Evolutionary conservation across 768 basidiomycete species (phyloP).

Genomic region (Russula vinacea): DNA sequence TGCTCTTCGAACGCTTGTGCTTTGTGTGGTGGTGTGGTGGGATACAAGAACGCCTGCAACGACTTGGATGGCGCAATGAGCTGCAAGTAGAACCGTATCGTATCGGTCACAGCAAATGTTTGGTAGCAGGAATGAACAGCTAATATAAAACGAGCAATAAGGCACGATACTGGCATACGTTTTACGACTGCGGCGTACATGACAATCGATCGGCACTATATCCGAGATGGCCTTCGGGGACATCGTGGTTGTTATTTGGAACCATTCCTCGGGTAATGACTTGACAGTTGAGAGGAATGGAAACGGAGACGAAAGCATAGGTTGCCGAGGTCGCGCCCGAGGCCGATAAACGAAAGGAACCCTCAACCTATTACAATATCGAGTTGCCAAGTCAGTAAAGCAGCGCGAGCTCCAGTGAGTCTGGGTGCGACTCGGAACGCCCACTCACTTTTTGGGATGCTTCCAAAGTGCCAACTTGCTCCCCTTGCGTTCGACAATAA

Average conservation of each 20-base stretch:
- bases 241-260: conserved; percentile 46
- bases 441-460: conserved; percentile 45
- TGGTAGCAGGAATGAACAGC: conserved; percentile 59
- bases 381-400: too few relatives aligned
- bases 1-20: conserved; percentile 29
- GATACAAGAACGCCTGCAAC: conserved; percentile 46
- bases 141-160: conserved; percentile 31
- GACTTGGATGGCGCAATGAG: conserved; percentile 48
- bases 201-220: conserved; percentile 46
- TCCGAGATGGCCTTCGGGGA: conserved; percentile 32
- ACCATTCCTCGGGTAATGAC: conserved; percentile 64
- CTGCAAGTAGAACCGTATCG: conserved; percentile 65
- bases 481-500: conserved; percentile 41
- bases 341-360: conserved; percentile 54
- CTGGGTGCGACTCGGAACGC: too few relatives aligned
- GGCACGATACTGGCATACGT: too few relatives aligned
- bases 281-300: conserved; percentile 59
- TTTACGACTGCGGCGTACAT: conserved; percentile 42
- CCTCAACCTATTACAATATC: conserved; percentile 36
- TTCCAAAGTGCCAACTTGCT: conserved; percentile 46
- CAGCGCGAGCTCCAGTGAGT: too few relatives aligned
- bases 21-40: conserved; percentile 24
- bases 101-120: conserved; percentile 52
- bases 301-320: conserved; percentile 45
- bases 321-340: conserved; percentile 52